Percentiles rank a stretch among this genome's conserved stretches.
These are phyloP conservation scores for Ustilago shanxiensis DNA, from an alignment of 1,284 basidiomycete species.

Conservation along the genomic window DNA sequence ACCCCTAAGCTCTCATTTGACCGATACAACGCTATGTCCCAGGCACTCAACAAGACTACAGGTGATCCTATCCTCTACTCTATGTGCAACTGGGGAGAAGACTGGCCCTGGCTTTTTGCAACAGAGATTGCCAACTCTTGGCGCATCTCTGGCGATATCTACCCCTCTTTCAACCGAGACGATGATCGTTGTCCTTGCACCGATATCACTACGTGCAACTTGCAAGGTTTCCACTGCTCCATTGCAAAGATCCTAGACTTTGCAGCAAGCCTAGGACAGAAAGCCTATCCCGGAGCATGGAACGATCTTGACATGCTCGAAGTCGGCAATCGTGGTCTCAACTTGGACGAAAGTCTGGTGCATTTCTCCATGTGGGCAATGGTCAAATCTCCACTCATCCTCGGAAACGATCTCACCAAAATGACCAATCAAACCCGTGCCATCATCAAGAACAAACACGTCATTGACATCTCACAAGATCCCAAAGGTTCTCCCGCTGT, in stretches of 20 bases:
- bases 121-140: slow-evolving; percentile 72
- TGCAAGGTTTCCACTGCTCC: slow-evolving; percentile 36
- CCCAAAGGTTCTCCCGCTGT: slow-evolving; percentile 49
- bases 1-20: slow-evolving; percentile 37
- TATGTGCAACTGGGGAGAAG: slow-evolving; percentile 42
- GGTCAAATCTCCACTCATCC: slow-evolving; percentile 66
- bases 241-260: slow-evolving; percentile 34
- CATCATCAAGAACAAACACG: slow-evolving; percentile 64
- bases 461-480: slow-evolving; percentile 64
- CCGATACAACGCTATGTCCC: slow-evolving; percentile 73
- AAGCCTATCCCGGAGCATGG: slow-evolving; percentile 57
- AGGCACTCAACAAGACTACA: slow-evolving; percentile 73
- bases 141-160: slow-evolving; percentile 69
- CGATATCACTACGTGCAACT: slow-evolving; percentile 31
- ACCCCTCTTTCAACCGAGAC: slow-evolving; percentile 31
- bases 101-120: slow-evolving; percentile 60
- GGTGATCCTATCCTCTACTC: slow-evolving; percentile 61
- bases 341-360: slow-evolving; percentile 48
- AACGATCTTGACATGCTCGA: slow-evolving; percentile 66
- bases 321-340: slow-evolving; percentile 49
- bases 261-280: slow-evolving; percentile 47
- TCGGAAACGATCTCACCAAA: slow-evolving; percentile 65
- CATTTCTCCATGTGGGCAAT: slow-evolving; percentile 68
- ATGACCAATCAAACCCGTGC: slow-evolving; percentile 48
- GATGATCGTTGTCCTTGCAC: slow-evolving; percentile 37